These are phyloP conservation scores for Kwoniella mangroviensis DNA, from an alignment of 768 basidiomycete species.

Conservation along the genomic window DNA sequence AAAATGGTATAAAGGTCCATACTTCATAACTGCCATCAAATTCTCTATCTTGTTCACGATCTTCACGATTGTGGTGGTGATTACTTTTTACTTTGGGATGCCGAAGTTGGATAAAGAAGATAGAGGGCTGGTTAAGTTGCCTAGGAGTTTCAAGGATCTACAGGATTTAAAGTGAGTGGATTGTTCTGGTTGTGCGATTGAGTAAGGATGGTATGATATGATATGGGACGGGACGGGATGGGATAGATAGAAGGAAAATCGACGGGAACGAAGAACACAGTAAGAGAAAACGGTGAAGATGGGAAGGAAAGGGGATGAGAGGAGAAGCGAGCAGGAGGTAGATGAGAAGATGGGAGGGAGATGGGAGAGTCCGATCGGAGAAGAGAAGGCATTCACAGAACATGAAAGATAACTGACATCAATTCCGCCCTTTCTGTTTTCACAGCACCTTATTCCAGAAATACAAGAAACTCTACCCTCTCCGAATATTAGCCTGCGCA, in stretches of 20 bases:
- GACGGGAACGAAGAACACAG: background rate
- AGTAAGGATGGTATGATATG: too few species aligned
- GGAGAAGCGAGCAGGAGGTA: background rate
- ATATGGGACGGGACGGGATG: too few species aligned
- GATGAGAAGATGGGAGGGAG: background rate
- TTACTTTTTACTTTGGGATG: constrained; percentile 77
- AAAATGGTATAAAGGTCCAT: constrained; percentile 60
- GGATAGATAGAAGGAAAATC: background rate
- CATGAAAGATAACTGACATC: background rate
- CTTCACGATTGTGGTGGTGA: constrained; percentile 72
- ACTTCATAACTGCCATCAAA: constrained; percentile 81
- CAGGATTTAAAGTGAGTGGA: constrained; percentile 76
- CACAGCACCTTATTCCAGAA: constrained; percentile 61
- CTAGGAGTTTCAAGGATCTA: constrained; percentile 84
- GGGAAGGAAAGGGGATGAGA: background rate
- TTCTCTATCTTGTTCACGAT: constrained; percentile 77
- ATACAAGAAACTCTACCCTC: constrained; percentile 85
- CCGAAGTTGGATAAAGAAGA: constrained; percentile 83
- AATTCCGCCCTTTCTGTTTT: background rate
- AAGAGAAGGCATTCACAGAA: background rate
- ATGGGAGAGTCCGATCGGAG: background rate
- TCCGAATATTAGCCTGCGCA: constrained; percentile 83
- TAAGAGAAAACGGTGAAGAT: background rate
- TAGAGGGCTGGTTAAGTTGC: constrained; percentile 74
- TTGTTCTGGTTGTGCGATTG: background rate